A percentile compares a stretch with the other conserved stretches of the same genome.
These are phyloP conservation scores for Tylopilus intermedius DNA, from an alignment of 768 basidiomycete species.

Conservation along the genomic window DNA sequence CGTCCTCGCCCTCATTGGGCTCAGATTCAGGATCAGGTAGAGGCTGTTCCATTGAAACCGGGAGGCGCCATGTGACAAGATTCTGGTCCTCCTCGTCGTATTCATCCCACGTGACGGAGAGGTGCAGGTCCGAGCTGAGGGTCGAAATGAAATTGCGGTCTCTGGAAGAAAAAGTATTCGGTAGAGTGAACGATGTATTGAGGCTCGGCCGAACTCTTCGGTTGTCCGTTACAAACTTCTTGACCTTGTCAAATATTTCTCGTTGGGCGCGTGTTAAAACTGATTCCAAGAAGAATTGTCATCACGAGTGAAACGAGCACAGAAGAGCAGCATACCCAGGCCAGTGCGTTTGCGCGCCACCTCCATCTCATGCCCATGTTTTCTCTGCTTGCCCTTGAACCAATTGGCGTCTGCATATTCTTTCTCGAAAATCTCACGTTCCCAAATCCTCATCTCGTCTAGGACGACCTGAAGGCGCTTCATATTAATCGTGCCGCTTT, in stretches of 20 bases:
- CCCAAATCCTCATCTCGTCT: constrained; percentile 84
- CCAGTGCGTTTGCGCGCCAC: constrained; percentile 51
- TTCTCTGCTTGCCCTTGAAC: constrained; percentile 90
- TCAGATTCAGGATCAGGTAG: constrained; percentile 31
- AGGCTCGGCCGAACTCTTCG: constrained; percentile 28
- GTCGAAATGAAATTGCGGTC: constrained; percentile 77
- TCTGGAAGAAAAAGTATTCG: constrained; percentile 72
- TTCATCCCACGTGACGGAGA: constrained; percentile 88
- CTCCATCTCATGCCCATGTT: constrained; percentile 64
- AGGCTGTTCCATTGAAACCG: constrained; percentile 38
- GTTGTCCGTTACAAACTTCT: constrained; percentile 61
- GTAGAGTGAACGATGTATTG: constrained; percentile 53
- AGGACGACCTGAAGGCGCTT: constrained; percentile 80
- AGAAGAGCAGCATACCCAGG: constrained; percentile 48
- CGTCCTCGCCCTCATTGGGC: constrained; percentile 43
- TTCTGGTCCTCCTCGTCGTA: constrained; percentile 81
- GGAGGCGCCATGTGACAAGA: constrained; percentile 64
- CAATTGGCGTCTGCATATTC: constrained; percentile 87
- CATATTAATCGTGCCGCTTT: constrained; percentile 77
- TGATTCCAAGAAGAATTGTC: constrained; percentile 10
- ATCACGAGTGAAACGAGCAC: not conserved
- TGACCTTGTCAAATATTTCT: constrained; percentile 73
- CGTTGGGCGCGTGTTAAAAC: constrained; percentile 75
- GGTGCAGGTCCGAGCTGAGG: constrained; percentile 72
- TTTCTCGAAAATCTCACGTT: constrained; percentile 86